A percentile compares a stretch with the other conserved stretches of the same genome.
Evolutionary conservation across 2,329 filamentous ascomycete species (phyloP).

Genomic region (Penicillium vulpinum): DNA sequence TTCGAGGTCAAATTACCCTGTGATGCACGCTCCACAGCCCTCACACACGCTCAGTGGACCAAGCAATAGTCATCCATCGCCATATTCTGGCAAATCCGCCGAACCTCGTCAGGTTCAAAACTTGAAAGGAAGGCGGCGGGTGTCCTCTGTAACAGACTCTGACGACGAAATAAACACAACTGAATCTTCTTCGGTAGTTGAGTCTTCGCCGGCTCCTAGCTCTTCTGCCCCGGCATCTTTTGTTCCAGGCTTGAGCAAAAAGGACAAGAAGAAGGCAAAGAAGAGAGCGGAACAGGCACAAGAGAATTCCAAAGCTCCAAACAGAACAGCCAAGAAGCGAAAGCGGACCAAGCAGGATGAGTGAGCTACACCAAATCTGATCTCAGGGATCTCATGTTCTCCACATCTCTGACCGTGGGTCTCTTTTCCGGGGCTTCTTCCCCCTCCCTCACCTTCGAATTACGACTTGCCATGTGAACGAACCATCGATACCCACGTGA

Average conservation of each 20-base stretch:
- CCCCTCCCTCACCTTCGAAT: background rate
- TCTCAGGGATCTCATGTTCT: background rate
- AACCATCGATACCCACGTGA: background rate
- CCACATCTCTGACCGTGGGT: background rate
- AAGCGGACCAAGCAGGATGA: conserved; percentile 9
- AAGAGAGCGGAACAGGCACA: conserved; percentile 1
- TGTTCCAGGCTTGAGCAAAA: background rate
- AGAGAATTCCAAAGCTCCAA: background rate
- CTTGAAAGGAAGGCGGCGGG: background rate
- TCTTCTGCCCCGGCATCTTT: background rate
- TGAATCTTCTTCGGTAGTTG: background rate
- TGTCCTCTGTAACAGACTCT: background rate
- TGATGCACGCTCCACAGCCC: background rate
- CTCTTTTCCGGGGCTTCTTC: no score
- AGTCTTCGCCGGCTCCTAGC: background rate
- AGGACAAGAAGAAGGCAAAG: conserved; percentile 18
- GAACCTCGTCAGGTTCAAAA: background rate
- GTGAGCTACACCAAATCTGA: background rate
- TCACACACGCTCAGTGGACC: background rate
- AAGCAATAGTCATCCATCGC: background rate
- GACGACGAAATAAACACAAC: background rate
- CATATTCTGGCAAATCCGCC: background rate
- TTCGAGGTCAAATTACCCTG: background rate
- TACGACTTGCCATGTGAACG: background rate
- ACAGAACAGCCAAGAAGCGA: background rate